Evolutionary conservation across 352 stramenopile genomes (phyloP), one percentile per base, ranked within the genome.

Genomic region (Chrysophaeum taylorii): DNA sequence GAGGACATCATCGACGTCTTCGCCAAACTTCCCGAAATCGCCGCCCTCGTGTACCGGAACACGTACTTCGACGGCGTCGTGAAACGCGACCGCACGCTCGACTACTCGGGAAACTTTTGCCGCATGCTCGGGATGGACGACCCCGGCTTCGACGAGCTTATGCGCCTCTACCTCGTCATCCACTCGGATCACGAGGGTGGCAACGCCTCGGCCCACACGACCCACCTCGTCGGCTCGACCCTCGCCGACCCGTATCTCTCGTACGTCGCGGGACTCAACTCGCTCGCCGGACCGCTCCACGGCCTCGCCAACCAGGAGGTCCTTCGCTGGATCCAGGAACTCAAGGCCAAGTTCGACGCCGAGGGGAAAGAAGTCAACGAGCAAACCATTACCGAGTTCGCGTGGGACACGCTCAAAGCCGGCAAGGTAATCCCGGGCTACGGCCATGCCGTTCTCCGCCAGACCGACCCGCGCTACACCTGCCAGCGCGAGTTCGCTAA

Each of bases 301-400:
- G 95, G 95, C 66, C 86, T 99, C 25, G 95, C 95, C 52, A 99
- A 99, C 85, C 95, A 99, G 87, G 95, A 99, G 81, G 95, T 98
- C 64, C 81, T 90, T 61, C 83, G 83, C 63, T 90, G 84, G 84
- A 90, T 89, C 67, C 82, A 88, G 69, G 90, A 96, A 74, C 80
- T 99, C 69, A 90, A 98, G 80, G 81, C 79, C 35, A 92, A 98
- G 78, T 98, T 98, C 84, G 85, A 96, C 76, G 81, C 84, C 27
- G 94, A 97, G 87, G 91, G 91, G 14, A 94, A 97, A 69, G 82
- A 86, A 60, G 92, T 98, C 36, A 98, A 93, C 82, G 93, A 96
- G 76, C 91, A 98, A 54, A 98, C 92, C 53, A 98, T 99, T 82
- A 97, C 93, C 33, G 87, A 98, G 84, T 98, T 98, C 82, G 92